A percentile compares a stretch with the other conserved stretches of the same genome.
Conservation (phyloP, 805 yeast genomes). For the Saccharomycopsis olivae region DNA sequence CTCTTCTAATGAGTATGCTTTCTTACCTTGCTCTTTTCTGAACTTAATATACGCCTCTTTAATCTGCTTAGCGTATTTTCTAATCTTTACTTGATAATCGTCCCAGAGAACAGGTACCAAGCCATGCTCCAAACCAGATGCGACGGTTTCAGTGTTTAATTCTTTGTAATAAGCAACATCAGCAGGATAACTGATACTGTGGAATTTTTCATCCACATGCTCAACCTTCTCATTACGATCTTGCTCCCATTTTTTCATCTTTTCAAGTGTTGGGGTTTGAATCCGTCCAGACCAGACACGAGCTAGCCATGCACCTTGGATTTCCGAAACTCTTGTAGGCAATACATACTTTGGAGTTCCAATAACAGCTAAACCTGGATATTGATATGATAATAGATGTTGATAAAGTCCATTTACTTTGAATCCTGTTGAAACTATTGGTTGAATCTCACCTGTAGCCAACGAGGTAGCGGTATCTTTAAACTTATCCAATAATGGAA, state of each 20-base stretch:
- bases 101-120: slow-evolving; percentile 45
- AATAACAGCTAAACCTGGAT: slow-evolving; percentile 55
- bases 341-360: slow-evolving; percentile 52
- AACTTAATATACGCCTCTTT: slow-evolving; percentile 36
- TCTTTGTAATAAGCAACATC: slow-evolving; percentile 13
- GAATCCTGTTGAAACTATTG: slow-evolving; percentile 35
- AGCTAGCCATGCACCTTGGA: slow-evolving; percentile 57
- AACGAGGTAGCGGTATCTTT: slow-evolving; percentile 9
- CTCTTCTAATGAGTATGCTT: too few relatives aligned
- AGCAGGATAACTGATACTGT: slow-evolving; percentile 11
- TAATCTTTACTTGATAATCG: slow-evolving; percentile 31
- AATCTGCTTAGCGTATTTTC: slow-evolving; percentile 33
- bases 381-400: slow-evolving; percentile 45
- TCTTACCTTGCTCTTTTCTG: slow-evolving; percentile 28
- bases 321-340: slow-evolving; percentile 51
- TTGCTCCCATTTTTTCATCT: slow-evolving; percentile 34
- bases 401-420: slow-evolving; percentile 45
- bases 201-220: slow-evolving; percentile 1
- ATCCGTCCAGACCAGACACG: slow-evolving; percentile 51
- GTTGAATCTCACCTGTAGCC: slow-evolving; percentile 21
- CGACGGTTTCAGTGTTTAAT: slow-evolving; percentile 10
- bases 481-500: slow-evolving; percentile 3
- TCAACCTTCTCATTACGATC: background rate
- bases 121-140: slow-evolving; percentile 32
- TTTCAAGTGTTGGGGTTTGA: slow-evolving; percentile 34